Evolutionary conservation across 306 rosid species (phyloP), one percentile per base, ranked within the genome.

Genomic region (Lathyrus sativus): DNA sequence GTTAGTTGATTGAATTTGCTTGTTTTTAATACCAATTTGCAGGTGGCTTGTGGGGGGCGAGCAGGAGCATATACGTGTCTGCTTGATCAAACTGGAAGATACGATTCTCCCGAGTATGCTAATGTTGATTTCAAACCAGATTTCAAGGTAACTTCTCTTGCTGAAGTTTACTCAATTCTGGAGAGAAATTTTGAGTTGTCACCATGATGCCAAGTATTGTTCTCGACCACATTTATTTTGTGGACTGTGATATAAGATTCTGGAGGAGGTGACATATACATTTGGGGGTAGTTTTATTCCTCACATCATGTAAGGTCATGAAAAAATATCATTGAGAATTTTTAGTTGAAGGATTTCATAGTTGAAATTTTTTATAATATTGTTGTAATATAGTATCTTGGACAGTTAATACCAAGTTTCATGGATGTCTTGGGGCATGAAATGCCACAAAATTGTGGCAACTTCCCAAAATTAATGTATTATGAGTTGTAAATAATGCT

Each of bases 31-130:
- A 56, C 28, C 44, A 63, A 49, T 72, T 35, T 35, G 66, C 84
- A 92, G 96, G 87, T 93, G 70, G 89, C 70, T 19, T 93, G 98
- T 43, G 98, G 91, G 38, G 89, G 85, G 84, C 82, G 58, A 55
- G 98, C 97, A 9, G 98, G 97, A 78, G 89, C 96, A 7, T 80
- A 83, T 76, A 78, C 98, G 50, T 93, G 98, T 80, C 74, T 93
- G 82, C 97, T 93, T 57, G 97, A 88, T 68, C 80, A 93, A 82
- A 85, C 72, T 5, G 95, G 98, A 69, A 85, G 84, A 76, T 90
- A 86, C 19, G 83, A 86, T 68, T 76, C 91, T 18, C 86, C 86
- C 0, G 79, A 76, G 64, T 86, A 44, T 28, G 85, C 84, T 11
- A 39, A 78, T 49, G 61, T 80, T 45, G 75, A 82, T 44, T 53